Base-by-base conservation (phyloP, 805 yeast genomes). In the Wickerhamomyces subpelliculosus region DNA sequence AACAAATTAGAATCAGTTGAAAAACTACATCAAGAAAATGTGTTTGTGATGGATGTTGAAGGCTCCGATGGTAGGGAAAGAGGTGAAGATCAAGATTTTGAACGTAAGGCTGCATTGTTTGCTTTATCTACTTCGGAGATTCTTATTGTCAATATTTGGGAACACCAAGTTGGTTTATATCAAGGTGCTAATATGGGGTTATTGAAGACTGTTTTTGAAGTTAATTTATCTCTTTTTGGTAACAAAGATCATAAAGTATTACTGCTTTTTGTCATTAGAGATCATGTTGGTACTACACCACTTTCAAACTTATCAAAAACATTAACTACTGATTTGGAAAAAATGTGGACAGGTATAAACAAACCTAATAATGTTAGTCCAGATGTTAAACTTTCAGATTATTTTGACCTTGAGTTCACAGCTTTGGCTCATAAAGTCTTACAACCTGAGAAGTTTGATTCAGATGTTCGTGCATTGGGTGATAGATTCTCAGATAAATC, bases 1-100 rank as follows among this genome's bases (percentile, higher is more conserved):
- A 40, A 52, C 10, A 38, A 56, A 2, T 27, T 38, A 2, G 43
- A 39, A 6, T 28, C 39, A 5, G 35, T 44, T 7, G 52, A 51
- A 30, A 41, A 51, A 14, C 41, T 45, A 18, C 49, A 33, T 30
- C 27, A 43, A 19, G 43, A 48, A 6, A 68, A 77, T 45, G 67
- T 87, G 10, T 72, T 86, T 44, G 94, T 93, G 3, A 73, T 93
- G 73, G 98, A 93, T 57, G 97, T 93, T n/a, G 98, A 93, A 63
- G 98, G 98, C 35, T 89, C 97, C 1, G 98, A 93, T 64, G 97
- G 98, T 35, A 74, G 96, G 43, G 98, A 93, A 62, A 75, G 97
- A 39, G 97, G 97, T 20, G 98, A 93, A 52, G 97, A 93, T 61
- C 97, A 93, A 61, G 98, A 93, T 62, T 93, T 93, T 60, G 98